Percentiles rank a stretch among this genome's conserved stretches.
phyloP scores from a whole-genome alignment of 257 asterid species.

The Dorcoceras hygrometricum region DNA sequence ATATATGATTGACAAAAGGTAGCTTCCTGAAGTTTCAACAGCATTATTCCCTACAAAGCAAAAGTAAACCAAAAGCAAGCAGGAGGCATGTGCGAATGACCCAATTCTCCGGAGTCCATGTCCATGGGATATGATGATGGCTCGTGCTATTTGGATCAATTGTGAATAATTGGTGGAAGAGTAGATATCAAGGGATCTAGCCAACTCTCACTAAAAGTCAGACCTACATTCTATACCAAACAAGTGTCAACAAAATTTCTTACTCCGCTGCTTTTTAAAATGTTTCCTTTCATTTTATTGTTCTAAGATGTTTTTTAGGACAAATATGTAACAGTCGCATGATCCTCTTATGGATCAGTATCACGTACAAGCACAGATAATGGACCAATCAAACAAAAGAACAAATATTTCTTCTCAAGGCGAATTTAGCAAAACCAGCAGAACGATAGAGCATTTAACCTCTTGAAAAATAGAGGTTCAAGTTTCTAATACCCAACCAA shows the following conservation, averaged over 20 bases:
- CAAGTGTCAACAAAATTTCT: background rate
- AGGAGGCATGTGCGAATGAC: slow-evolving; percentile 29
- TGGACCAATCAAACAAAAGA: background rate
- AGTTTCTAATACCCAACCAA: background rate
- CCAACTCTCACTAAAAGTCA: background rate
- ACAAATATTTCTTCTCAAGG: background rate
- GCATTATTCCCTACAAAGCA: background rate
- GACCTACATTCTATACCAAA: background rate
- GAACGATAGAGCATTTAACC: background rate
- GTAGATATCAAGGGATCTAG: background rate
- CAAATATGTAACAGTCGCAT: too few relatives aligned
- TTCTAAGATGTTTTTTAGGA: too few relatives aligned
- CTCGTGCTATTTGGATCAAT: slow-evolving; percentile 30
- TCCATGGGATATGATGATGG: slow-evolving; percentile 25
- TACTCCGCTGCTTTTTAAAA: background rate
- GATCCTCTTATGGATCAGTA: background rate
- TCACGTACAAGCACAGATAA: background rate
- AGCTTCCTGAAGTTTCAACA: slow-evolving; percentile 22
- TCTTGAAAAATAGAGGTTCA: background rate
- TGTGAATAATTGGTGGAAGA: slow-evolving; percentile 6
- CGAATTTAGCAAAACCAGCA: background rate
- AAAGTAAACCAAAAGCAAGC: slow-evolving; percentile 17
- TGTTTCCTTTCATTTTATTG: background rate
- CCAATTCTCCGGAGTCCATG: slow-evolving; percentile 13
- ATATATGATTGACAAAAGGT: slow-evolving; percentile 18